A percentile compares a stretch with the other conserved stretches of the same genome.
These are phyloP conservation scores for Ramichloridium luteum DNA, from an alignment of 2,329 filamentous ascomycete species.

Conservation along the genomic window DNA sequence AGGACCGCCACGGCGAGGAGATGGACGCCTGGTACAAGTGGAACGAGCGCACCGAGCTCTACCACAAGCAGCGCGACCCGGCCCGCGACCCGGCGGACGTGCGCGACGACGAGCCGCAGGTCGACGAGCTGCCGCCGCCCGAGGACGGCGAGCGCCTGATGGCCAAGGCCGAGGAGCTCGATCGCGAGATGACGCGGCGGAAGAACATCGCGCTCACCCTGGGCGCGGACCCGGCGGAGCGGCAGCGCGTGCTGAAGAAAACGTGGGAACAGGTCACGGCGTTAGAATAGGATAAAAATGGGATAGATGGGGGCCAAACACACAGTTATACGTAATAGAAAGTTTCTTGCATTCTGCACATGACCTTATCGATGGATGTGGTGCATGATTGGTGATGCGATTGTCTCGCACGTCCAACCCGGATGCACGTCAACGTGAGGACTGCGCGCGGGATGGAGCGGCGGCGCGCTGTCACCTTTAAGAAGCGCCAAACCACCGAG, in stretches of 20 bases:
- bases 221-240: slow-evolving; percentile 6
- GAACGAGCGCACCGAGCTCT: slow-evolving; percentile 24
- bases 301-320: no score
- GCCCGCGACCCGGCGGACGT: slow-evolving; percentile 27
- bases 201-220: slow-evolving; percentile 26
- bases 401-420: no score
- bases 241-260: slow-evolving; percentile 16
- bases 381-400: no score
- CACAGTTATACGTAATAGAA: no score
- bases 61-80: slow-evolving; percentile 24
- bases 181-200: slow-evolving; percentile 31
- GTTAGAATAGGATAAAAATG: no score
- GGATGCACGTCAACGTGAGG: no score
- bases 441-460: no score
- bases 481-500: no score
- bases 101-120: slow-evolving; percentile 21
- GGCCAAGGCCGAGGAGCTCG: slow-evolving; percentile 32
- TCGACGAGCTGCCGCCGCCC: slow-evolving; percentile 1
- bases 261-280: slow-evolving; percentile 2
- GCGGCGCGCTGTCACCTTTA: no score
- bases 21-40: slow-evolving; percentile 31
- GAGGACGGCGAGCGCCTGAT: slow-evolving; percentile 6
- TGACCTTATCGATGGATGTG: no score
- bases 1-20: slow-evolving; percentile 29
- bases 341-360: no score